Conservation (phyloP, 1,139 yeast genomes). For the Blastobotrys petasosporus region DNA sequence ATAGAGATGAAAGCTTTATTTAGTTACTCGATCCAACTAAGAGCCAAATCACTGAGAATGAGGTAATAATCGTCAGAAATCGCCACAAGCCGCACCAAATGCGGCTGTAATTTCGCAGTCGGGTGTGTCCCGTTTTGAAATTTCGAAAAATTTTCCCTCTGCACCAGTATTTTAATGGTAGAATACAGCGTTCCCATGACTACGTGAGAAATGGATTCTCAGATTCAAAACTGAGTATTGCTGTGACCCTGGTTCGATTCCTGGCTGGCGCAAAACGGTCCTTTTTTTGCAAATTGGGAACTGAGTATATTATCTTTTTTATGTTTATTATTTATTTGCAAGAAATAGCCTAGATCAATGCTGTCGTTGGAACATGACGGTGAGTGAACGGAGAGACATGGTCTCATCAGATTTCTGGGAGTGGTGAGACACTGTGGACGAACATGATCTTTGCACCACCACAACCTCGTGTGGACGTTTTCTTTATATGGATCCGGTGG, state of each 20-base stretch:
- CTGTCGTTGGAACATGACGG: too few relatives aligned
- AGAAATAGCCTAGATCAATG: not conserved
- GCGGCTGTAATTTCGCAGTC: too few relatives aligned
- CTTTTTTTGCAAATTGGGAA: not conserved
- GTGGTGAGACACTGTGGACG: not conserved
- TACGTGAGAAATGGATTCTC: constrained; percentile 1
- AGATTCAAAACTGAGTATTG: constrained; percentile 8
- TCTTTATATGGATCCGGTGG: not conserved
- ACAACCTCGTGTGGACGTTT: too few relatives aligned
- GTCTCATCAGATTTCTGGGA: not conserved
- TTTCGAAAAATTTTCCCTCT: not conserved
- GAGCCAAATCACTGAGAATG: too few relatives aligned
- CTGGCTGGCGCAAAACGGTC: constrained; percentile 10
- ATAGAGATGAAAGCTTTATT: too few relatives aligned
- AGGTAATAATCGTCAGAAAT: too few relatives aligned
- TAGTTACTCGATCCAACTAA: too few relatives aligned
- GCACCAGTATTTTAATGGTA: constrained; percentile 11
- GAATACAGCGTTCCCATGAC: constrained; percentile 11
- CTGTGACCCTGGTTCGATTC: constrained; percentile 12
- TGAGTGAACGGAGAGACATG: too few relatives aligned
- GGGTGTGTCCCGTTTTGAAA: too few relatives aligned
- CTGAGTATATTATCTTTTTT: too few relatives aligned
- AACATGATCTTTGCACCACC: not conserved
- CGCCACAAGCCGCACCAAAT: too few relatives aligned
- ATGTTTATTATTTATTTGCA: not conserved